These are phyloP conservation scores for Wolfiporia cocos DNA, from an alignment of 1,284 basidiomycete genomes.

Conservation along the genomic window DNA sequence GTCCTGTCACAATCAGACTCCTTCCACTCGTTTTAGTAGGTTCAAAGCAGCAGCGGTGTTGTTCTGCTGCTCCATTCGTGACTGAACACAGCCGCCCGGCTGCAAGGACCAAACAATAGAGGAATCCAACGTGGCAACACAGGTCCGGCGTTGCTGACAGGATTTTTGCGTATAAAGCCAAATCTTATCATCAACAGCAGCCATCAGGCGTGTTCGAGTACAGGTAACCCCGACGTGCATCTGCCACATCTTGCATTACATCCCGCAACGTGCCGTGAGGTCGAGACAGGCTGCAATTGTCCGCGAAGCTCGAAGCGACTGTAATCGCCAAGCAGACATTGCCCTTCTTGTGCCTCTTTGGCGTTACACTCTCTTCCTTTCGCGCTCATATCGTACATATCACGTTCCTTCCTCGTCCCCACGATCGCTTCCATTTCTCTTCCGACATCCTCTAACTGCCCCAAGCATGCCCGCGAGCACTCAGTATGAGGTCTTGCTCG, in stretches of 20 bases:
- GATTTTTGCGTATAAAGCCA: conserved; percentile 6
- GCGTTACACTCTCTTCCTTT: conserved; percentile 26
- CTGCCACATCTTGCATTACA: conserved; percentile 10
- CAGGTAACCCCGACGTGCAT: conserved; percentile 2
- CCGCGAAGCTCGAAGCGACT: conserved; percentile 26
- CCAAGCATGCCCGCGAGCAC: conserved; percentile 41
- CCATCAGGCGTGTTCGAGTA: conserved; percentile 3
- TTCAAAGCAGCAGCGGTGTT: not conserved
- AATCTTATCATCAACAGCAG: conserved; percentile 6
- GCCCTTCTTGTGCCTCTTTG: conserved; percentile 24
- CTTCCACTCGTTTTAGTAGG: conserved; percentile 7
- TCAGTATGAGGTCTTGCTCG: conserved; percentile 59
- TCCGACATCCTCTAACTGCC: conserved; percentile 13
- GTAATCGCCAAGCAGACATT: conserved; percentile 16
- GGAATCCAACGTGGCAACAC: conserved; percentile 21
- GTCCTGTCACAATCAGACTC: conserved; percentile 10
- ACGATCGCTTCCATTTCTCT: conserved; percentile 16
- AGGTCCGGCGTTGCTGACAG: conserved; percentile 15
- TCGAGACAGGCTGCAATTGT: conserved; percentile 21
- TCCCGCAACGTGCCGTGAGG: conserved; percentile 19
- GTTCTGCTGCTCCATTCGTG: conserved; percentile 2
- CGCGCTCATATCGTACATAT: conserved; percentile 21
- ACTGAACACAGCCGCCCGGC: conserved; percentile 8
- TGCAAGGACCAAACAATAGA: conserved; percentile 17
- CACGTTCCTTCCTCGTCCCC: conserved; percentile 17